Evolutionary conservation across 2,329 filamentous ascomycete species (phyloP), one percentile per base, ranked within the genome.

Genomic region (Chrysoporthe austroafricana): DNA sequence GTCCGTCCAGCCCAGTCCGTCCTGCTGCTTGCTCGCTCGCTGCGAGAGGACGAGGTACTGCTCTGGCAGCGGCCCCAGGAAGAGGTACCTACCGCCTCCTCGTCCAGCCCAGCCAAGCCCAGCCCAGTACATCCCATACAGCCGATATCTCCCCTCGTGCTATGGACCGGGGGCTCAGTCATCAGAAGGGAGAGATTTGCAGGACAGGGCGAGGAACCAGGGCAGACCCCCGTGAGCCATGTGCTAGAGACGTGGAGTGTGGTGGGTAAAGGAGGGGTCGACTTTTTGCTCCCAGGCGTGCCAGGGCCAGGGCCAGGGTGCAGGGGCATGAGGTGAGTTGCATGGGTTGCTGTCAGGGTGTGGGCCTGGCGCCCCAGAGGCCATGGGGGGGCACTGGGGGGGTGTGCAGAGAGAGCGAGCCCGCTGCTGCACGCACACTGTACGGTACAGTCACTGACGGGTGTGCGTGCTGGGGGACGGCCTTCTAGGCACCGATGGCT

Each of bases 211-310:
- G 59, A 18, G 43, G 42, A 61, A 61, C 43, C 58, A 62, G 58
- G 69, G 66, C 66, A 66, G 42, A 68, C 66, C 64, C 66, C 66
- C 63, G 68, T 59, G 48, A 63, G 69, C 69, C 69, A 70, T 70
- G 69, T 70, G 69, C 69, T 69, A 66, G 59, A 66, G 69, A 59
- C 64, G 69, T 66, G 69, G 69, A 66, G 66, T 59, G 56, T 61
- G 62, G 63, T 62, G 63, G 66, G 66, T 62, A 62, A 62, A 44
- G 63, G 50, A 64, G 66, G 66, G 63, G 63, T 59, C 18, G 16
- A 16, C 39, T 46, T 26, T 26, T 26, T 26, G 26, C 26, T 26
- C 26, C 26, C 26, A 26, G 26, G 26, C 26, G 26, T 26, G 26
- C 26, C 26, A 26, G 26, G 26, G 26, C 26, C 26, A 26, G 26